Percentiles rank a stretch among this genome's conserved stretches.
phyloP scores from a whole-genome alignment of 1,284 basidiomycete species.

The Trametes polyzona region DNA sequence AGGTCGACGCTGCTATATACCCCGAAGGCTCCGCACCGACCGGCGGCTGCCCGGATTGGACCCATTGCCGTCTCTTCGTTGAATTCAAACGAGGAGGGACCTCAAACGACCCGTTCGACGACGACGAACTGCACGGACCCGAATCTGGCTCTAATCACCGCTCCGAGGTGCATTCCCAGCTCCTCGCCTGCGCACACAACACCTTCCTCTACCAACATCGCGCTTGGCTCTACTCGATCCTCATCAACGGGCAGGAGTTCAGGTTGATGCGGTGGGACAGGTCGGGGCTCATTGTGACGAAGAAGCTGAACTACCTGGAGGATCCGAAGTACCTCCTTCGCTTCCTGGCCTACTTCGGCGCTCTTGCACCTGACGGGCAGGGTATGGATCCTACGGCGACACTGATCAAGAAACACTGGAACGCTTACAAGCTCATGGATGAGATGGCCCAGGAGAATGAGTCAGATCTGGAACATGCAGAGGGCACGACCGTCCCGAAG shows the following conservation, averaged over 20 bases:
- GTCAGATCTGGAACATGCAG: neutral
- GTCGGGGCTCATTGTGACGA: neutral
- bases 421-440: neutral
- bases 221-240: neutral
- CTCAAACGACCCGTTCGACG: neutral
- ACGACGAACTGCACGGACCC: neutral
- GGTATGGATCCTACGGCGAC: neutral
- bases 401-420: neutral
- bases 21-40: neutral
- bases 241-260: neutral
- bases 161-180: neutral
- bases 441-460: neutral
- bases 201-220: neutral
- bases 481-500: neutral
- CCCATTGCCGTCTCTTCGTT: neutral
- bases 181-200: neutral
- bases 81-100: neutral
- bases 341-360: neutral
- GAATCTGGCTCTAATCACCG: neutral
- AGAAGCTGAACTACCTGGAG: neutral
- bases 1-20: neutral
- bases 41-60: neutral
- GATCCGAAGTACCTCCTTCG: neutral
- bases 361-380: neutral
- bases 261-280: no score